A percentile compares a stretch with the other conserved stretches of the same genome.
Evolutionary conservation across 2,329 filamentous ascomycete species (phyloP).

Genomic region (Hymenoscyphus scutula): DNA sequence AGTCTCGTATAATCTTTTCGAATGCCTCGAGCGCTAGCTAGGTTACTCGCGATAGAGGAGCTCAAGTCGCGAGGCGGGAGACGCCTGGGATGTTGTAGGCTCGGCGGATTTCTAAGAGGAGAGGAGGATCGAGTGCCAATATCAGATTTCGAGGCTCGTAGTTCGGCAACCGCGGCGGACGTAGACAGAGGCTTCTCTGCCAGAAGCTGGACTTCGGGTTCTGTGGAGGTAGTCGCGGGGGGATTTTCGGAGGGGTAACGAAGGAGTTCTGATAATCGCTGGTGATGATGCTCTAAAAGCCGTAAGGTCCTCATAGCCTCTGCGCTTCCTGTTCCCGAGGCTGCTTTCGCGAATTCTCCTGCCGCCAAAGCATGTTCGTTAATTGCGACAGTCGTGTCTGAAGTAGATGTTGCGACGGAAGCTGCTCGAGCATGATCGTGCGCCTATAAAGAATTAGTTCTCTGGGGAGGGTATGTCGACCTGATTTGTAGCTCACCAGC

Average conservation of each 20-base stretch:
- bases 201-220: conserved; percentile 30
- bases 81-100: conserved; percentile 36
- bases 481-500: conserved; percentile 46
- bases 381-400: conserved; percentile 76
- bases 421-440: conserved; percentile 88
- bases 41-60: conserved; percentile 83
- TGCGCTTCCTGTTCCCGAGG: conserved; percentile 63
- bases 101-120: conserved; percentile 29
- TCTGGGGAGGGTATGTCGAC: neutral
- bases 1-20: conserved; percentile 61
- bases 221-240: conserved; percentile 22
- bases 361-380: conserved; percentile 87
- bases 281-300: conserved; percentile 85
- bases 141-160: conserved; percentile 35
- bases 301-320: conserved; percentile 81
- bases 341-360: conserved; percentile 80
- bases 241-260: conserved; percentile 54
- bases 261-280: conserved; percentile 76
- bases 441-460: conserved; percentile 52
- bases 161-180: conserved; percentile 35
- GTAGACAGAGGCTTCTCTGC: conserved; percentile 33
- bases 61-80: conserved; percentile 64
- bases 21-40: conserved; percentile 83
- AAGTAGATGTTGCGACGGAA: conserved; percentile 64
- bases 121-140: conserved; percentile 30